phyloP scores from a whole-genome alignment of 2,329 filamentous ascomycete species.

The Trichoderma harzianum region DNA sequence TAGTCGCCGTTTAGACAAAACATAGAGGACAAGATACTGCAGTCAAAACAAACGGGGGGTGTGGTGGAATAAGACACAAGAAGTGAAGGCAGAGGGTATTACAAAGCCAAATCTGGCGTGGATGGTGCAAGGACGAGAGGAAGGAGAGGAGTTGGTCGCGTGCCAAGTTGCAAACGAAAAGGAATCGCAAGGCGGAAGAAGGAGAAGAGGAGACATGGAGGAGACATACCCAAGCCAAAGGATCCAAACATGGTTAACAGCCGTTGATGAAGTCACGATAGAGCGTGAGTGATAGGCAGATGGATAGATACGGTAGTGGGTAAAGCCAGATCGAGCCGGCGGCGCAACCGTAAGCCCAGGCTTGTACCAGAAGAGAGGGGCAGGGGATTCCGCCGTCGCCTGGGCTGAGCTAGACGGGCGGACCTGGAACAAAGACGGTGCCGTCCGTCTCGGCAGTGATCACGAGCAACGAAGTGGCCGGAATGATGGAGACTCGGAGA shows the following conservation, averaged over 20 bases:
- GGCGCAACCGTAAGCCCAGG: conserved; percentile 5
- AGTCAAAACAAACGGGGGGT: neutral
- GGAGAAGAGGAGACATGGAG: neutral
- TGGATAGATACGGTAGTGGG: neutral
- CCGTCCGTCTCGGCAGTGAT: neutral
- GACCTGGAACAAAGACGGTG: conserved; percentile 1
- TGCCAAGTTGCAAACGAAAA: neutral
- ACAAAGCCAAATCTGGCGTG: neutral
- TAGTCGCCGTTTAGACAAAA: conserved; percentile 14
- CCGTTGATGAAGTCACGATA: neutral
- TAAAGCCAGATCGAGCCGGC: conserved; percentile 9
- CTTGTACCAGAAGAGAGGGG: neutral
- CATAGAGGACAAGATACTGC: neutral
- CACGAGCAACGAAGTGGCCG: conserved; percentile 5
- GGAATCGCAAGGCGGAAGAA: neutral
- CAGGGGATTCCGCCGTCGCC: conserved; percentile 6
- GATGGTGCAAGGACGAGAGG: neutral
- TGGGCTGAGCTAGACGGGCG: neutral
- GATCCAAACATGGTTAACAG: conserved; percentile 16
- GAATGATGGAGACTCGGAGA: conserved; percentile 8
- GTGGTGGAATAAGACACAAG: neutral
- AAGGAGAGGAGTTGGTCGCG: neutral
- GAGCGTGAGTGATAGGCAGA: neutral
- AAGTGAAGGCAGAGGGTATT: neutral
- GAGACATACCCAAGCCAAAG: conserved; percentile 17